Percentiles rank a stretch among this genome's conserved stretches.
Evolutionary conservation across 495 filamentous ascomycete genomes (phyloP).

Genomic region (Neurospora sp.): DNA sequence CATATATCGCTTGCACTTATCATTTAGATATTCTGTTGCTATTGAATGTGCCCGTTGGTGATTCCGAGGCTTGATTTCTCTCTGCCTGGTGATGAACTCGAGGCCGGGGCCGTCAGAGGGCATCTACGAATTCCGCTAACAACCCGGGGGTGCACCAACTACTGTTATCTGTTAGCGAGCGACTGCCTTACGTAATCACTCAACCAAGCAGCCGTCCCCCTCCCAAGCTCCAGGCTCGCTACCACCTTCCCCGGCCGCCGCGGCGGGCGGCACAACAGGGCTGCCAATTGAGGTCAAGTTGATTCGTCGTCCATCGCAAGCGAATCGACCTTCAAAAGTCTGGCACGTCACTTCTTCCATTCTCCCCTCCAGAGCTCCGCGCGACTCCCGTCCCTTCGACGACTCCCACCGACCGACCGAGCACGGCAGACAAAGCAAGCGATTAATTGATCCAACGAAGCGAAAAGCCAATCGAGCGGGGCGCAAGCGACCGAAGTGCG

Average conservation of each 20-base stretch:
- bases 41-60: not conserved
- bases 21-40: not conserved
- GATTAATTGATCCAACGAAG: not conserved
- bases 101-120: not conserved
- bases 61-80: not conserved
- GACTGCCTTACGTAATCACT: not conserved
- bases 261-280: not conserved
- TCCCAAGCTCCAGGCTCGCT: not conserved
- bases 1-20: not conserved
- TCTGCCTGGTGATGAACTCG: not conserved
- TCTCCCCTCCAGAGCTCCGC: not conserved
- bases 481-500: not conserved
- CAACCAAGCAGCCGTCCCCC: not conserved
- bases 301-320: not conserved
- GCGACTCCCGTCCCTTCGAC: not conserved
- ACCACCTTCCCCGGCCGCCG: not conserved
- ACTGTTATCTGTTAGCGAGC: not conserved
- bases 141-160: not conserved
- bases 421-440: not conserved
- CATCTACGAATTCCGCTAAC: not conserved
- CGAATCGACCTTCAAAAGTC: not conserved
- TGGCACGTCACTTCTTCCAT: not conserved
- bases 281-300: not conserved
- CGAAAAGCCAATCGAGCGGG: not conserved
- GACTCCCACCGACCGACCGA: not conserved